These are phyloP conservation scores for Colletotrichum salicis DNA, from an alignment of 2,329 filamentous ascomycete genomes.

Conservation along the genomic window DNA sequence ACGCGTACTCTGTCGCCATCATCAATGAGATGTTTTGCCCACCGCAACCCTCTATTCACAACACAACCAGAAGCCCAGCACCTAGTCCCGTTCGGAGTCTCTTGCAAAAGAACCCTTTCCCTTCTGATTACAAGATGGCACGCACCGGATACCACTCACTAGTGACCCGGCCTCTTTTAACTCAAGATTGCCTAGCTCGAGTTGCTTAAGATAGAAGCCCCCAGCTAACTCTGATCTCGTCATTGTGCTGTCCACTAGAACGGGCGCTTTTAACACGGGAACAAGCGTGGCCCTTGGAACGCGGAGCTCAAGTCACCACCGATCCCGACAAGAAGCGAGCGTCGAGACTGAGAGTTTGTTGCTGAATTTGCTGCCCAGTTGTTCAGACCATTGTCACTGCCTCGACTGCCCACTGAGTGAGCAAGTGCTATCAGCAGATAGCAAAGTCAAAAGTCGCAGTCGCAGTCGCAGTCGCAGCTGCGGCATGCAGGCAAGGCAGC, in stretches of 20 bases:
- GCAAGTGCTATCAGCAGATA: not conserved
- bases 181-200: conserved; percentile 16
- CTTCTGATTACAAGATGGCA: conserved; percentile 7
- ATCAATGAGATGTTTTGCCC: not conserved
- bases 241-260: conserved; percentile 12
- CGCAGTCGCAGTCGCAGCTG: conserved; percentile 22
- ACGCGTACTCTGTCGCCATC: not conserved
- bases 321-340: not conserved
- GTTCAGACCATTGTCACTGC: not conserved
- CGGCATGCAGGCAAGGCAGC: not conserved
- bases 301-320: conserved; percentile 10
- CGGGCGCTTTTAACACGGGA: conserved; percentile 23
- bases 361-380: not conserved
- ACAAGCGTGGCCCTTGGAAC: conserved; percentile 25
- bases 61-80: not conserved
- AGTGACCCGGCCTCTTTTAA: not conserved
- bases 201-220: conserved; percentile 32
- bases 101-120: conserved; percentile 19
- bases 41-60: not conserved
- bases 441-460: conserved; percentile 16
- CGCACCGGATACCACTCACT: conserved; percentile 4
- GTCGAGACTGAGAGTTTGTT: conserved; percentile 10
- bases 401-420: too few relatives aligned
- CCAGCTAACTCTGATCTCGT: conserved; percentile 21
- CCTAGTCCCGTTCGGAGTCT: not conserved